Base-by-base conservation (phyloP, 1,139 yeast species). In the Magnusiomyces fungicola region DNA sequence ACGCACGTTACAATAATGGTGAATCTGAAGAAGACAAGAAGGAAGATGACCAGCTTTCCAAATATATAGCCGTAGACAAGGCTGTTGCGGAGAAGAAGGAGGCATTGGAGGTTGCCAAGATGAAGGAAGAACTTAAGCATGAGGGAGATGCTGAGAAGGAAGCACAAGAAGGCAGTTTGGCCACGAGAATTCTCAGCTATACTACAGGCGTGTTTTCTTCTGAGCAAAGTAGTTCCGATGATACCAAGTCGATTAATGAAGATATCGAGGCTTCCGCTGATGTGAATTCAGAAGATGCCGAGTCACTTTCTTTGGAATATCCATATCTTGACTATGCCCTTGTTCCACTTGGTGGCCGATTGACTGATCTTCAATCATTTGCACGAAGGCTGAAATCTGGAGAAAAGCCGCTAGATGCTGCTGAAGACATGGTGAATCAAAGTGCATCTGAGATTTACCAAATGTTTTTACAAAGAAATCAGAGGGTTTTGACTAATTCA, bases 291-390 rank as follows among this genome's bases (percentile, higher is more conserved):
- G 34, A 41, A 19, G 45, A 44, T 7, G 37, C 44, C 2, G 50
- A 48, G 22, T 46, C 53, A 5, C 45, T 47, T 21, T 44, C 44
- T 3, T 19, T 21, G 6, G 51, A 49, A 18, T 53, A 48, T 12
- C 55, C 56, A 3, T 39, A 45, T 6, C 69, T 86, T 37, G 83
- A 81, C 34, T 64, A 69, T 2, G 78, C 83, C 36, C 69, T 90
- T 46, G 78, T 70, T 24, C 95, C 96, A 7, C 68, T 92, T 29
- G 98, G 98, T 12, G 98, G 98, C 39, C 79, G 98, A 56, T 85
- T 92, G 90, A 74, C 90, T 49, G 98, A 92, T 63, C 73, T 92
- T 50, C 97, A 92, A 66, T 83, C 95, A 19, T 88, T 88, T 67
- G 84, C 85, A 0, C 78, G 97, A 60, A 83, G 97, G 48, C 76